Evolutionary conservation across 148 eudicot species (phyloP).

Genomic region (Fagopyrum tataricum): DNA sequence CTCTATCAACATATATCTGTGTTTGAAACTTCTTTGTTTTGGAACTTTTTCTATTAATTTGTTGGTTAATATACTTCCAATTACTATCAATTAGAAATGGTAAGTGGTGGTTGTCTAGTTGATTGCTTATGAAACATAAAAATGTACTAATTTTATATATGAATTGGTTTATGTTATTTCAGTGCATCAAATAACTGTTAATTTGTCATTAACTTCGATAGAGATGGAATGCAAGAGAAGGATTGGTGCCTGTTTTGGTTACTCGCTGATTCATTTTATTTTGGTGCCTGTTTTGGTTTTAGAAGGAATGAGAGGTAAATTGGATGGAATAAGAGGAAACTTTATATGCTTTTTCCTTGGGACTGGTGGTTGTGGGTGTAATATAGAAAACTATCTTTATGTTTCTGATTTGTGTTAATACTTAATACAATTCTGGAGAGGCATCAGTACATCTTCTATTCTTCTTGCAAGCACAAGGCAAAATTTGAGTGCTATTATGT

Average conservation of each 20-base stretch:
- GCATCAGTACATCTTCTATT: not conserved
- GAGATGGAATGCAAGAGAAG: constrained; percentile 46
- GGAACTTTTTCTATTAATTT: not conserved
- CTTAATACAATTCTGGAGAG: not conserved
- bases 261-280: constrained; percentile 46
- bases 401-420: no score
- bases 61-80: not conserved
- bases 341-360: no score
- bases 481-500: not conserved
- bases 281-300: constrained; percentile 48
- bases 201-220: constrained; percentile 50
- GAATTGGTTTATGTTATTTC: no score
- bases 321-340: no score
- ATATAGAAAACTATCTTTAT: no score
- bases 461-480: not conserved
- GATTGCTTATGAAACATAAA: no score
- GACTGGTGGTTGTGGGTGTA: no score
- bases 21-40: constrained; percentile 25
- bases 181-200: no score
- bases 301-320: constrained; percentile 11
- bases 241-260: constrained; percentile 57
- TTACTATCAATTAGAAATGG: no score
- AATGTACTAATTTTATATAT: no score
- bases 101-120: no score
- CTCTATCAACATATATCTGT: not conserved